Conservation (phyloP, 495 filamentous ascomycete species). For the Hypoxylon cercidicola region DNA sequence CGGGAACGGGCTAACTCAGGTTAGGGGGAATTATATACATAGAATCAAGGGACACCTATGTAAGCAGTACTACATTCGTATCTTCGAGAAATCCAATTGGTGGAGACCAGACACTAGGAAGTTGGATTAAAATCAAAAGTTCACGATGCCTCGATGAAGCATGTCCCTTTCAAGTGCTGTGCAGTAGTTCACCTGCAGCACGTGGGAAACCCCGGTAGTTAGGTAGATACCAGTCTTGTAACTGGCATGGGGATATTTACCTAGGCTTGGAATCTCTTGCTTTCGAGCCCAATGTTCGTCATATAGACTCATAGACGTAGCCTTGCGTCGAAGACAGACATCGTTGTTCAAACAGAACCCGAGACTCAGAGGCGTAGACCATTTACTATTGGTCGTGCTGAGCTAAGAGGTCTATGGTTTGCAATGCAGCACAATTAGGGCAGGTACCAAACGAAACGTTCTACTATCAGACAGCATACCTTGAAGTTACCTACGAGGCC, state of each 20-base stretch:
- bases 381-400: neutral
- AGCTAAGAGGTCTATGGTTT: neutral
- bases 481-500: too few relatives aligned
- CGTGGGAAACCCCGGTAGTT: neutral
- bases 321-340: neutral
- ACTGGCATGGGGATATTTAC: neutral
- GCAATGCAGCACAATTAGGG: neutral
- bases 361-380: neutral
- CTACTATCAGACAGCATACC: too few relatives aligned
- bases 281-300: neutral
- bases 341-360: neutral
- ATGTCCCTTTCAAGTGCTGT: neutral
- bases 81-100: neutral
- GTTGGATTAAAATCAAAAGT: neutral
- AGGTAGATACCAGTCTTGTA: neutral
- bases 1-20: slow-evolving; percentile 3
- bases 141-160: neutral
- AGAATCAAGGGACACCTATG: slow-evolving; percentile 8
- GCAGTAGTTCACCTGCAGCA: neutral
- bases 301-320: neutral
- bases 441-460: too few relatives aligned
- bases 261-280: neutral
- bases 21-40: slow-evolving; percentile 7
- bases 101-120: neutral
- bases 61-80: neutral